Base-by-base conservation (phyloP, 2,329 filamentous ascomycete species). In the Sphaerostilbella broomeana region DNA sequence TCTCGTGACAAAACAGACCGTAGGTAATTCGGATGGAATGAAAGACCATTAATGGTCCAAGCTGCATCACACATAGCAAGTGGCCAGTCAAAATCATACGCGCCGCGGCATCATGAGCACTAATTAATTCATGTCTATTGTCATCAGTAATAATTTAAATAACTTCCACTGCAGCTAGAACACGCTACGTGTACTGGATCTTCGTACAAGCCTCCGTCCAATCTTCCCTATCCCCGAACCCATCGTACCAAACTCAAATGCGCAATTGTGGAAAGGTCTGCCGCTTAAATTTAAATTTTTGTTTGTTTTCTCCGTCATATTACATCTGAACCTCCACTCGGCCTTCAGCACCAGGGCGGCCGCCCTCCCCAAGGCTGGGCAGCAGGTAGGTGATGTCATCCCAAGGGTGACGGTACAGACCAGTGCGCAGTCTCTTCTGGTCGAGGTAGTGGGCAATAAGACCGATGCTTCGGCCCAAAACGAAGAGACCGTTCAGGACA, bases 361-460 rank as follows among this genome's bases (percentile, higher is more conserved):
- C 75, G 48, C 80, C 75, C 62, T 83, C 75, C 56, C 75, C 72
- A 47, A 94, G 72, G 67, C 77, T 85, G 59, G 88, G 88, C 54
- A 95, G 81, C 55, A 95, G 78, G 71, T 95, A 94, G 52, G 88
- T 95, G 63, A 95, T 95, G 66, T 95, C 89, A 64, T 95, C 92
- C 92, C 92, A 97, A 62, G 92, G 92, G 79, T 95, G 88, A 65
- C 92, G 85, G 85, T 98, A 98, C 51, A 98, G 81, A 65, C 92
- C 92, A 60, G 92, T 98, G 59, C 90, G 85, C 68, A 98, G 79
- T 69, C 92, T 82, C 89, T 98, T 98, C 80, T 98, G 92, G 73
- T 98, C 92, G 58, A 98, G 82, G 79, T 90, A 97, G 72, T 98
- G 92, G 60, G 92, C 92, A 84, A 98, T 98, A 53, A 98, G 77